Evolutionary conservation across 495 filamentous ascomycete genomes (phyloP).

Genomic region (Lindgomyces ingoldianus): DNA sequence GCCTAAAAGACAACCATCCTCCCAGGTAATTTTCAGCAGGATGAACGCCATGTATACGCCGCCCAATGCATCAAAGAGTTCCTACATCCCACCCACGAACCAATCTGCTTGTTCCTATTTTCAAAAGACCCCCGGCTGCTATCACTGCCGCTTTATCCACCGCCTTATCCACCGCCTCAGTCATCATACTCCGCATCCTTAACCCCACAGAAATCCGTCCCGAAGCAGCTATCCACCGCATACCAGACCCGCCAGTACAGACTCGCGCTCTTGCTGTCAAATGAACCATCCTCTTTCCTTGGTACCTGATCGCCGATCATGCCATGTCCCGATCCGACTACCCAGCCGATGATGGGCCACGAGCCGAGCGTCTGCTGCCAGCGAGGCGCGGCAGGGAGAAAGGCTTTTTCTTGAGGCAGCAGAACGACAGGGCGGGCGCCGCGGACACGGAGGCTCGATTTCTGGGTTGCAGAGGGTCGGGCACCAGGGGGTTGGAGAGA

Average conservation of each 20-base stretch:
- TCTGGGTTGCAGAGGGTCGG: not conserved
- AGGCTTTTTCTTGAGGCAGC: constrained; percentile 41
- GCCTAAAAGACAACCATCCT: too few species aligned
- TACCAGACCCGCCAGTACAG: constrained; percentile 66
- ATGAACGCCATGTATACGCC: not conserved
- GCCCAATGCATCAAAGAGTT: not conserved
- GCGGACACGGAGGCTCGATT: constrained; percentile 33
- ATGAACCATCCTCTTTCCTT: constrained; percentile 73
- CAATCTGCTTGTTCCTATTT: too few species aligned
- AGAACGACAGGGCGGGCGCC: constrained; percentile 40
- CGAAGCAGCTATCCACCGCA: constrained; percentile 41
- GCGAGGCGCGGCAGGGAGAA: constrained; percentile 42
- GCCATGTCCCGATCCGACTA: constrained; percentile 56
- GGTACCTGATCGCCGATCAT: constrained; percentile 79
- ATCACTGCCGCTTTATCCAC: too few species aligned
- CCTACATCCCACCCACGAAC: too few species aligned
- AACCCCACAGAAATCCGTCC: constrained; percentile 47
- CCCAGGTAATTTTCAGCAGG: too few species aligned
- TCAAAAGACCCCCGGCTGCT: too few species aligned
- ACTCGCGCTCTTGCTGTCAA: constrained; percentile 73
- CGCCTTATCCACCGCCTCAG: not conserved
- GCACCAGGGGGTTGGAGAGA: constrained; percentile 25
- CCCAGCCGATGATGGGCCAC: constrained; percentile 37
- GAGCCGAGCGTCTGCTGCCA: constrained; percentile 38
- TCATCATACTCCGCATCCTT: constrained; percentile 43